Conservation (phyloP, 2,329 filamentous ascomycete genomes). For the Myriangium duriaei region DNA sequence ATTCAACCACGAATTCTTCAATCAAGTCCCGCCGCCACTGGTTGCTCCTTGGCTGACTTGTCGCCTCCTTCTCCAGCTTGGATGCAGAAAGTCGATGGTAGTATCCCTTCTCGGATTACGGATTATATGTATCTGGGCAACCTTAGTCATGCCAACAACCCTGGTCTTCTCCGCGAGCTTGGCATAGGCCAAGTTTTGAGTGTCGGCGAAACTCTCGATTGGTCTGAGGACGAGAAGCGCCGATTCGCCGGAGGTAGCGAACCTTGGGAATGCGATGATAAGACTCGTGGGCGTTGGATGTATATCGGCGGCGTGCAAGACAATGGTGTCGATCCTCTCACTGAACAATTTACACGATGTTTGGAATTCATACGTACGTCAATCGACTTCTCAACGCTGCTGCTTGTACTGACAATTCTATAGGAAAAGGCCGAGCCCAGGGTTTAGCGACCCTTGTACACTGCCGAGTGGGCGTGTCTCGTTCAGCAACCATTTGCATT, state of each 20-base stretch:
- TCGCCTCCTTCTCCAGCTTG: conserved; percentile 57
- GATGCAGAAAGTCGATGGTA: conserved; percentile 76
- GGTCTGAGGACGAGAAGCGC: conserved; percentile 53
- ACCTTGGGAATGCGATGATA: conserved; percentile 1
- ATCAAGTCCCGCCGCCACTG: conserved; percentile 47
- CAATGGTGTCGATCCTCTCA: conserved; percentile 89
- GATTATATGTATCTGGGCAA: conserved; percentile 97
- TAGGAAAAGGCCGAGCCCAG: conserved; percentile 66
- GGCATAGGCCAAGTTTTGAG: conserved; percentile 83
- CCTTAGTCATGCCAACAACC: conserved; percentile 85
- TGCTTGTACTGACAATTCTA: conserved; percentile 13
- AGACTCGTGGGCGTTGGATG: conserved; percentile 29
- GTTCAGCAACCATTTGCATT: conserved; percentile 94
- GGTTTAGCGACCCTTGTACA: conserved; percentile 85
- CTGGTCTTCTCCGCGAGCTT: conserved; percentile 62
- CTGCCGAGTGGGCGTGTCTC: conserved; percentile 88
- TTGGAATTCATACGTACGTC: conserved; percentile 81
- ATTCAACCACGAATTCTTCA: conserved; percentile 64
- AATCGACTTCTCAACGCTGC: neutral
- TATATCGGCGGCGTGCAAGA: conserved; percentile 81
- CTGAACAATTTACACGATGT: conserved; percentile 71
- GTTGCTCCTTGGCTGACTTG: conserved; percentile 22
- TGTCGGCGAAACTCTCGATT: conserved; percentile 77
- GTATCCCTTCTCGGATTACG: conserved; percentile 74
- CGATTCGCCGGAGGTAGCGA: conserved; percentile 8